phyloP scores from a whole-genome alignment of 129 eudicot species.

The Ambrosia artemisiifolia region DNA sequence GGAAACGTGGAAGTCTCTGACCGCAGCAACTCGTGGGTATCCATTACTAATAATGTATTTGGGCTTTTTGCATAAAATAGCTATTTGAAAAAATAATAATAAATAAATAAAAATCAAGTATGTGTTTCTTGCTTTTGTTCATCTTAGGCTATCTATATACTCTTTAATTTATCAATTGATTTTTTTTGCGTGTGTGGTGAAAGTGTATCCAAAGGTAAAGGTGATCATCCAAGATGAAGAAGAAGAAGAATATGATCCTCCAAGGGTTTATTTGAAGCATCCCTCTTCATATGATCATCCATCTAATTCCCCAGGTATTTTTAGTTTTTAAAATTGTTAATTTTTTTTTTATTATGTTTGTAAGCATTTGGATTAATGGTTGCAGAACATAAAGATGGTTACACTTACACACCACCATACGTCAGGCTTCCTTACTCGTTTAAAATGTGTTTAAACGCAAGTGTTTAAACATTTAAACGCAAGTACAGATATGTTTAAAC shows the following conservation, averaged over 20 bases:
- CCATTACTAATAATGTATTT: slow-evolving; percentile 7
- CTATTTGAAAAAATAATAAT: neutral
- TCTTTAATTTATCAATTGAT: neutral
- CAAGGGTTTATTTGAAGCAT: slow-evolving; percentile 34
- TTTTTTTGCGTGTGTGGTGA: slow-evolving; percentile 16
- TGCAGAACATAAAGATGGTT: slow-evolving; percentile 35
- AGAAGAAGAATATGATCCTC: slow-evolving; percentile 8
- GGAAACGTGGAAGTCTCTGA: slow-evolving; percentile 79
- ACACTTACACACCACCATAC: slow-evolving; percentile 24
- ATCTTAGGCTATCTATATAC: neutral
- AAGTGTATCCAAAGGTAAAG: slow-evolving; percentile 83
- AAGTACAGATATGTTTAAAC: too few species aligned
- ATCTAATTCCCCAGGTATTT: slow-evolving; percentile 35
- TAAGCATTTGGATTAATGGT: neutral
- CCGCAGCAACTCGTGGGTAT: slow-evolving; percentile 71
- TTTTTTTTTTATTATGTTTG: neutral
- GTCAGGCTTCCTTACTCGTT: slow-evolving; percentile 46
- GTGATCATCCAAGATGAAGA: slow-evolving; percentile 44
- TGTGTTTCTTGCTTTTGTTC: neutral
- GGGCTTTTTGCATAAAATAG: neutral
- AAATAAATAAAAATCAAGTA: slow-evolving; percentile 10
- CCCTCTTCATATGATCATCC: slow-evolving; percentile 28
- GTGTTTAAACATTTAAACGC: too few species aligned
- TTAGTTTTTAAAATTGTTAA: neutral
- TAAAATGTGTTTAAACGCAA: too few species aligned